Conservation (phyloP, 2,329 filamentous ascomycete species). For the Cyanodermella asteris region DNA sequence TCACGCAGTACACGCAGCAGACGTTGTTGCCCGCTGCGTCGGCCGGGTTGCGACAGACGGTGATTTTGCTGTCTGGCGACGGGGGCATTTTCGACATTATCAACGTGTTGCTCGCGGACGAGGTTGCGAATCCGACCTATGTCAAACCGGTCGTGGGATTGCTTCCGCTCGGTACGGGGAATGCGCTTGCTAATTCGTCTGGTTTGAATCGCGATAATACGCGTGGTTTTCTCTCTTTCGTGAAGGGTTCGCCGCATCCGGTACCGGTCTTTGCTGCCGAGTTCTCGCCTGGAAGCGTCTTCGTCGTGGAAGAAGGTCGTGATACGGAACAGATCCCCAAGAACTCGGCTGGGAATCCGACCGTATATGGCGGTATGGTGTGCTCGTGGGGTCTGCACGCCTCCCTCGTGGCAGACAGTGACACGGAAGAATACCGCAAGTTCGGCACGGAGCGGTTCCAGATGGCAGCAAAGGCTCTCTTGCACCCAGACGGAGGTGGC, state of each 20-base stretch:
- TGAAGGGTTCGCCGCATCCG: constrained; percentile 30
- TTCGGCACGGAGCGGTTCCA: constrained; percentile 60
- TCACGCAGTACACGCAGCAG: constrained; percentile 38
- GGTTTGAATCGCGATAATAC: constrained; percentile 12
- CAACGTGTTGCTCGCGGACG: constrained; percentile 34
- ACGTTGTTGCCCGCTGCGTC: constrained; percentile 28
- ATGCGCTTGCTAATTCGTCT: constrained; percentile 21
- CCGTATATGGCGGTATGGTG: constrained; percentile 54
- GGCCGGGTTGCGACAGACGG: constrained; percentile 28
- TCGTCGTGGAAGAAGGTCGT: constrained; percentile 23
- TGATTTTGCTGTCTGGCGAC: constrained; percentile 70
- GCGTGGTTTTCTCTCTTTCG: constrained; percentile 33
- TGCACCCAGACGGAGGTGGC: constrained; percentile 34
- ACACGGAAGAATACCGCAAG: constrained; percentile 58
- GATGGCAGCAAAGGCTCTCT: constrained; percentile 58
- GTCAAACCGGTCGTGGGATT: constrained; percentile 33
- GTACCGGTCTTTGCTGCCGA: constrained; percentile 41
- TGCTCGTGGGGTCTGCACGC: constrained; percentile 82
- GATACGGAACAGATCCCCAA: constrained; percentile 9
- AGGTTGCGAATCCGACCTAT: too few relatives aligned
- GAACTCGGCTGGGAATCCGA: constrained; percentile 10
- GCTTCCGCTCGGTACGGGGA: constrained; percentile 29
- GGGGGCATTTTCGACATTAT: constrained; percentile 68
- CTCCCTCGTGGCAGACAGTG: constrained; percentile 71
- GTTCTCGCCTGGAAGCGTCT: constrained; percentile 36